Evolutionary conservation across 139 green algal genomes (phyloP).

Genomic region (Chlorella sp.): DNA sequence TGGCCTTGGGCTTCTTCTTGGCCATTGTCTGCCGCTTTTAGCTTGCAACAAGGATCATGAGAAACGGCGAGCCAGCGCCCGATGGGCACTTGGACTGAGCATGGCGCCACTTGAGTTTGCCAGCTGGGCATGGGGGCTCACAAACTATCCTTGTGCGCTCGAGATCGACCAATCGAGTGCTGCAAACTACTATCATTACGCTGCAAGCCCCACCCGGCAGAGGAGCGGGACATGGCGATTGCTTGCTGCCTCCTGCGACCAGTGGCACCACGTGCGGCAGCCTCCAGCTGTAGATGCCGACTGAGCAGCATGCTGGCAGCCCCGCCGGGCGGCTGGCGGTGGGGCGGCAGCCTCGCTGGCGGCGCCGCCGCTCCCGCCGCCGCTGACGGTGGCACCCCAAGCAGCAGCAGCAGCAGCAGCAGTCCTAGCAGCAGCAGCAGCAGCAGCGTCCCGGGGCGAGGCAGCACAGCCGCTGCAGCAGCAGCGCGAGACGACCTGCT

Average conservation of each 20-base stretch:
- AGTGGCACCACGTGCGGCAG: no score
- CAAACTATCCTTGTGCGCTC: no score
- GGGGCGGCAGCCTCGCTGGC: not conserved
- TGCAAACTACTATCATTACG: no score
- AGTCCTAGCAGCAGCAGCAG: not conserved
- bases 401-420: not conserved
- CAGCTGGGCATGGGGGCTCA: not conserved
- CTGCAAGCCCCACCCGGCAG: no score
- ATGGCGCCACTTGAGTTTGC: no score
- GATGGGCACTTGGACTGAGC: not conserved
- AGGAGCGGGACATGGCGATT: no score
- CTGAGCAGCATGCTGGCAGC: not conserved
- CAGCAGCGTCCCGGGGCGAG: not conserved
- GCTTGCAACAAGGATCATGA: not conserved
- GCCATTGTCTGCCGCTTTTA: no score
- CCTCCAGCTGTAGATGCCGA: not conserved
- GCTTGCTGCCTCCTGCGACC: no score
- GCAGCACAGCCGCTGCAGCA: not conserved
- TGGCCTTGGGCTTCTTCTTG: no score
- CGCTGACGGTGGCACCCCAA: not conserved
- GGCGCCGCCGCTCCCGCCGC: not conserved
- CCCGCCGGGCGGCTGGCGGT: not conserved
- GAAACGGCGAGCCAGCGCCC: not conserved
- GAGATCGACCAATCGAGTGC: not conserved
- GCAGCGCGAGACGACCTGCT: conserved; percentile 36